phyloP scores from a whole-genome alignment of 2,329 filamentous ascomycete genomes.

The Epichloe brachyelytri region DNA sequence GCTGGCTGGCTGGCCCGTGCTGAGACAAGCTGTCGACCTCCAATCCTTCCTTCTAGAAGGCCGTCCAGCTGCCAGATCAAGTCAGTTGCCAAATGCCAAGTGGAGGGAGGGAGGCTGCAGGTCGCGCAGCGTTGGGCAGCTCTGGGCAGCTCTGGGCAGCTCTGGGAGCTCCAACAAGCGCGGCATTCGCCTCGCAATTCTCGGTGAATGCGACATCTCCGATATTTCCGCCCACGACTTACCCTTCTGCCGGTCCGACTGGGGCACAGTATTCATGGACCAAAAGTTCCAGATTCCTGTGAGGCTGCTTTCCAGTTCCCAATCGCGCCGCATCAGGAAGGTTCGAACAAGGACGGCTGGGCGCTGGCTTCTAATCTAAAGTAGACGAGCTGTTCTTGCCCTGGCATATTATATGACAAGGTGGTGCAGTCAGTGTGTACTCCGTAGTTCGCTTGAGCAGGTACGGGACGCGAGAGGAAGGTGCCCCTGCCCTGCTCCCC shows the following conservation, averaged over 20 bases:
- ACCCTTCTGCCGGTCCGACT: background rate
- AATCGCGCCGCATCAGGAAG: background rate
- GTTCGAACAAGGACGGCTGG: background rate
- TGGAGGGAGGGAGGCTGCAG: no score
- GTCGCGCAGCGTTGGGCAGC: no score
- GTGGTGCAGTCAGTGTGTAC: no score
- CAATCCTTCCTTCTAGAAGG: background rate
- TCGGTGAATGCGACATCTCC: conserved; percentile 10
- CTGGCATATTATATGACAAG: no score
- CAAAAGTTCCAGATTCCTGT: background rate
- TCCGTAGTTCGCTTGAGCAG: no score
- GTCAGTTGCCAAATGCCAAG: no score
- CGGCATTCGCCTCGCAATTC: background rate
- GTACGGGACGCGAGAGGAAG: background rate
- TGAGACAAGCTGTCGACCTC: no score
- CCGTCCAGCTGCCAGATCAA: background rate
- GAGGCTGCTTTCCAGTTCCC: background rate
- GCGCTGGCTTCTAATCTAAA: background rate
- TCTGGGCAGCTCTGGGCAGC: no score
- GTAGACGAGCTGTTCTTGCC: background rate
- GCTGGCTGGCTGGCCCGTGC: no score
- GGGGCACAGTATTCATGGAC: background rate
- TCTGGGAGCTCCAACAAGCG: no score
- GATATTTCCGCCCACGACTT: background rate
- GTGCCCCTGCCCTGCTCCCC: background rate